Evolutionary conservation across 805 yeast genomes (phyloP).

Genomic region (Yarrowia porcina): DNA sequence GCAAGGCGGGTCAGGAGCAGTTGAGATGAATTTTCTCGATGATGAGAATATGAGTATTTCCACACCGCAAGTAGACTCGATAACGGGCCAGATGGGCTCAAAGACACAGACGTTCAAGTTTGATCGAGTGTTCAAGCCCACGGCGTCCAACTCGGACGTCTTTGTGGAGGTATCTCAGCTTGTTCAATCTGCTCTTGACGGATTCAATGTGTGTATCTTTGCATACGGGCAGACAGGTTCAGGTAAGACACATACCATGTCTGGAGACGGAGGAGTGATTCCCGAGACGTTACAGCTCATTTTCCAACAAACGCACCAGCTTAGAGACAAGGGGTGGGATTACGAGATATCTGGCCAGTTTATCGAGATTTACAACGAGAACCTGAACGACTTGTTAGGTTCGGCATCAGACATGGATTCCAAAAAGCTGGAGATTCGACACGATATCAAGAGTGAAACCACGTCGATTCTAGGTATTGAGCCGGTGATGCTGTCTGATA

Average conservation of each 20-base stretch:
- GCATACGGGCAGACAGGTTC: constrained; percentile 98
- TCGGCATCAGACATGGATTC: constrained; percentile 28
- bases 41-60: constrained; percentile 34
- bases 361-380: constrained; percentile 86
- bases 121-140: constrained; percentile 69
- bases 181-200: constrained; percentile 82
- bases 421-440: constrained; percentile 65
- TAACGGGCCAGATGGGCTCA: constrained; percentile 30
- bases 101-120: constrained; percentile 53
- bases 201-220: constrained; percentile 86
- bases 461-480: constrained; percentile 64
- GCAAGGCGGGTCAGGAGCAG: constrained; percentile 14
- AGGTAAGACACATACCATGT: constrained; percentile 92
- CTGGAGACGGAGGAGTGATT: constrained; percentile 69
- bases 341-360: constrained; percentile 68
- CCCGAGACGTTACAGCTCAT: constrained; percentile 71
- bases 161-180: constrained; percentile 84
- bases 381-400: constrained; percentile 57
- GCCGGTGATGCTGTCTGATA: constrained; percentile 45
- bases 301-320: constrained; percentile 51
- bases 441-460: constrained; percentile 51
- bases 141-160: constrained; percentile 55
- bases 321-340: constrained; percentile 58
- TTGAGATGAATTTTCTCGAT: constrained; percentile 32
- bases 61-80: constrained; percentile 32